These are phyloP conservation scores for Tetrastigma voinierianum DNA, from an alignment of 164 flowering plant species.

Conservation along the genomic window DNA sequence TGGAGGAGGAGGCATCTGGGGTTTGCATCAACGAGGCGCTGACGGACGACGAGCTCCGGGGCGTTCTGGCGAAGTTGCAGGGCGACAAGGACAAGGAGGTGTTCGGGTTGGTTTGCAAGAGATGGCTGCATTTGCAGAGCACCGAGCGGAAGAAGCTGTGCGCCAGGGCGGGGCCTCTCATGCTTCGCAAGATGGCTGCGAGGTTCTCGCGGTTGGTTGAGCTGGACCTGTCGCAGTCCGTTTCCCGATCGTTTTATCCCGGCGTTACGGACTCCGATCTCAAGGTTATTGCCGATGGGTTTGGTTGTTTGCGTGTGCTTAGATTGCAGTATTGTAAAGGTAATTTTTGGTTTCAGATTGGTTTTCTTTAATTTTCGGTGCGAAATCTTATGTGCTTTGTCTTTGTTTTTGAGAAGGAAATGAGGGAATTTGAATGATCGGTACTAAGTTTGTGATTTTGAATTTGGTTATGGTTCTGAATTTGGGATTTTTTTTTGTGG, in stretches of 20 bases:
- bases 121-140: slow-evolving; percentile 90
- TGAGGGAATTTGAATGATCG: no score
- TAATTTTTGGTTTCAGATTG: slow-evolving; percentile 12
- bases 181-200: slow-evolving; percentile 81
- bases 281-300: slow-evolving; percentile 66
- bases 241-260: slow-evolving; percentile 77
- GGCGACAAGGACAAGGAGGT: slow-evolving; percentile 65
- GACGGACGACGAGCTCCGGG: slow-evolving; percentile 81
- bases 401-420: no score
- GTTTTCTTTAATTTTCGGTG: background rate
- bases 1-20: background rate
- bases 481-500: no score
- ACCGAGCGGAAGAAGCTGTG: slow-evolving; percentile 74
- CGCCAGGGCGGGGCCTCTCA: slow-evolving; percentile 86
- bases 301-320: slow-evolving; percentile 55
- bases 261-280: slow-evolving; percentile 90
- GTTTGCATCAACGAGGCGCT: slow-evolving; percentile 68
- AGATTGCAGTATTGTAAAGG: slow-evolving; percentile 73
- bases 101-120: slow-evolving; percentile 84
- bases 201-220: slow-evolving; percentile 57
- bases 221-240: slow-evolving; percentile 83
- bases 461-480: no score
- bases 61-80: slow-evolving; percentile 53
- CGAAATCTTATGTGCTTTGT: no score
- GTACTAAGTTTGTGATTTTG: no score